Conservation (phyloP, 495 filamentous ascomycete species). For the Trichoderma parareesei region DNA sequence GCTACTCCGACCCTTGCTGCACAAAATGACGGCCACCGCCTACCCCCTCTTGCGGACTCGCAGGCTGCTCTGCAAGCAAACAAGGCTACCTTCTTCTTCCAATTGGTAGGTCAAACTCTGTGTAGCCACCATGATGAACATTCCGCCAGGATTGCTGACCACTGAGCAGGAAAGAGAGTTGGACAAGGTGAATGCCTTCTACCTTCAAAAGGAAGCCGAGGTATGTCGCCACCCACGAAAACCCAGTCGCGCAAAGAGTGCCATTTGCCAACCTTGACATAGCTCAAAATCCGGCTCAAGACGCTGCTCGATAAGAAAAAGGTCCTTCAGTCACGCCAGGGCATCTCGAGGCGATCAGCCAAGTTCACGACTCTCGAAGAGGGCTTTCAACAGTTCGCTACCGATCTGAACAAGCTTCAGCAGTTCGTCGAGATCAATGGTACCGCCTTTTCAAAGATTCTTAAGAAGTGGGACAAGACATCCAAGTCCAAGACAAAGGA, state of each 20-base stretch:
- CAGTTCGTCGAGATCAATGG: constrained; percentile 98
- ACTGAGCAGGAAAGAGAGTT: constrained; percentile 79
- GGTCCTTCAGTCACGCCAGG: constrained; percentile 67
- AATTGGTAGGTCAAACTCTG: constrained; percentile 54
- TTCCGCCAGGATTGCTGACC: constrained; percentile 17
- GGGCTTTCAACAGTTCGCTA: constrained; percentile 93
- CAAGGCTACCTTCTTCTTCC: constrained; percentile 97
- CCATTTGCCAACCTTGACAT: neutral
- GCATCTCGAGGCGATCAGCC: constrained; percentile 74
- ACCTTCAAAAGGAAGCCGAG: constrained; percentile 96
- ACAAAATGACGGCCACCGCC: constrained; percentile 53
- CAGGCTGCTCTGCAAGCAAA: constrained; percentile 92
- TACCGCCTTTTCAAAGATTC: constrained; percentile 93
- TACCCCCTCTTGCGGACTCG: constrained; percentile 49
- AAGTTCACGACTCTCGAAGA: constrained; percentile 91
- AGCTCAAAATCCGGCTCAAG: constrained; percentile 88
- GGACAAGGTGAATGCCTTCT: constrained; percentile 97
- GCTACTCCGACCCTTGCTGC: constrained; percentile 75
- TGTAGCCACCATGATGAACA: constrained; percentile 10
- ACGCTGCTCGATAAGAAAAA: constrained; percentile 92
- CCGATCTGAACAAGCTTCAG: constrained; percentile 91
- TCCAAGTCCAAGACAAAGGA: constrained; percentile 98
- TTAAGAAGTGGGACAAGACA: constrained; percentile 99
- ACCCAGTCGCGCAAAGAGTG: neutral
- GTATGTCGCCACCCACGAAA: constrained; percentile 38